A percentile compares a stretch with the other conserved stretches of the same genome.
Evolutionary conservation across 495 filamentous ascomycete species (phyloP).

Genomic region (Talaromyces adpressus): DNA sequence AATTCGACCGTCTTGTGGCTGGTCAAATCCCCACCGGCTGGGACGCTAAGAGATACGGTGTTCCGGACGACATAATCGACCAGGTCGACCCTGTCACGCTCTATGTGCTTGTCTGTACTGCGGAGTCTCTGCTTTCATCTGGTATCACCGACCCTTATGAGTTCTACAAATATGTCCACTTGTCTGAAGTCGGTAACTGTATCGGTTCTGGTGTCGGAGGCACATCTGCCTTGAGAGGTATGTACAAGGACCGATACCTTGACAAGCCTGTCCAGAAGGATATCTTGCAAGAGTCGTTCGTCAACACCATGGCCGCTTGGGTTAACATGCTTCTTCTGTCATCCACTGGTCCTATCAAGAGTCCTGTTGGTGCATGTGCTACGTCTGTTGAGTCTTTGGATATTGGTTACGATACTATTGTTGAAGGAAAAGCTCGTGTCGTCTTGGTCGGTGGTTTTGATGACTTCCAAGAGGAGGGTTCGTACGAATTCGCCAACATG

Average conservation of each 20-base stretch:
- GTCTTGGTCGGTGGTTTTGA: conserved; percentile 98
- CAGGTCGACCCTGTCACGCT: conserved; percentile 96
- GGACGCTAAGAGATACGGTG: conserved; percentile 90
- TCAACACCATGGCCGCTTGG: conserved; percentile 99
- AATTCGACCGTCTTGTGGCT: conserved; percentile 94
- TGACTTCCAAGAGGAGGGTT: conserved; percentile 98
- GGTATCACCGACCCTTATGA: conserved; percentile 99
- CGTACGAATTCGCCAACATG: conserved; percentile 99
- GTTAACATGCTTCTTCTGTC: conserved; percentile 98
- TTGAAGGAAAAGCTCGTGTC: conserved; percentile 93
- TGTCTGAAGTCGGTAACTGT: conserved; percentile 97
- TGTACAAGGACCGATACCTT: conserved; percentile 97
- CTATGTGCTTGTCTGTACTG: conserved; percentile 88
- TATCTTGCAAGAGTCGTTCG: conserved; percentile 98
- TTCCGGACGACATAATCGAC: conserved; percentile 94
- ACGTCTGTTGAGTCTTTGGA: conserved; percentile 96
- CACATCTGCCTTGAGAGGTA: conserved; percentile 81
- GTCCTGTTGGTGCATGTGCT: conserved; percentile 93
- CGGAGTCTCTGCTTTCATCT: conserved; percentile 79
- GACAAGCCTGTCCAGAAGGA: conserved; percentile 99
- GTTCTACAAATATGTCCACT: conserved; percentile 99
- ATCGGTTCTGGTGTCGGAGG: conserved; percentile 97
- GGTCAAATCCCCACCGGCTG: conserved; percentile 96
- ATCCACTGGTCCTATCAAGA: conserved; percentile 97
- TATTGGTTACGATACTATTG: conserved; percentile 94